A percentile compares a stretch with the other conserved stretches of the same genome.
phyloP scores from a whole-genome alignment of 345 rosid species.

The Eucalyptus pumila region DNA sequence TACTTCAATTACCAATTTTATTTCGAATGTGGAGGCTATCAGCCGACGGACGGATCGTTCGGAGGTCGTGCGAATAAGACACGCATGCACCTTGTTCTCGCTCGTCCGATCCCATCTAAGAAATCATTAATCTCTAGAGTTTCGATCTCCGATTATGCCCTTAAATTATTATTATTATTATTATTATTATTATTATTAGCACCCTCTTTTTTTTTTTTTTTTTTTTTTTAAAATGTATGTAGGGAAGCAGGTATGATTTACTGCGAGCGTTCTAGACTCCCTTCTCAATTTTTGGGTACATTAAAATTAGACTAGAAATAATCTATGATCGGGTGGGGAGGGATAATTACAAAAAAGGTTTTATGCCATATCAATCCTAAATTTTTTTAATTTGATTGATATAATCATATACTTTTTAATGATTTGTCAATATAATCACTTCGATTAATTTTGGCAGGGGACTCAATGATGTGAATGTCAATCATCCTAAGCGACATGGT shows the following conservation, averaged over 20 bases:
- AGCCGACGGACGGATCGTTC: neutral
- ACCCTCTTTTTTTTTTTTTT: too few relatives aligned
- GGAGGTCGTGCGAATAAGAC: neutral
- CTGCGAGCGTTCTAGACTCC: neutral
- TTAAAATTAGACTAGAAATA: neutral
- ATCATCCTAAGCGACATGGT: fast-evolving
- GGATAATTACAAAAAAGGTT: too few relatives aligned
- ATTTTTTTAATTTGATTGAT: too few relatives aligned
- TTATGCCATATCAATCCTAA: too few relatives aligned
- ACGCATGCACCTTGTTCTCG: neutral
- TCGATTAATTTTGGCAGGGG: fast-evolving
- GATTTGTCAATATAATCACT: too few relatives aligned
- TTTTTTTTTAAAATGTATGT: too few relatives aligned
- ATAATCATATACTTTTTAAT: too few relatives aligned
- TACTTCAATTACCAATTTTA: neutral
- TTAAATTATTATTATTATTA: neutral
- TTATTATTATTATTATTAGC: neutral
- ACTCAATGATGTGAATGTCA: too few relatives aligned
- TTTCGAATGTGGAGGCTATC: neutral
- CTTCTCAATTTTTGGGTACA: neutral
- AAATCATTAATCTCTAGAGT: neutral
- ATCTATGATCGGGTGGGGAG: neutral
- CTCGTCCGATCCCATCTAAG: neutral
- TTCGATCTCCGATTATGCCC: neutral
- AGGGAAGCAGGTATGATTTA: neutral